Base-by-base conservation (phyloP, 441 rosid species). In the Pelargonium citronellum region DNA sequence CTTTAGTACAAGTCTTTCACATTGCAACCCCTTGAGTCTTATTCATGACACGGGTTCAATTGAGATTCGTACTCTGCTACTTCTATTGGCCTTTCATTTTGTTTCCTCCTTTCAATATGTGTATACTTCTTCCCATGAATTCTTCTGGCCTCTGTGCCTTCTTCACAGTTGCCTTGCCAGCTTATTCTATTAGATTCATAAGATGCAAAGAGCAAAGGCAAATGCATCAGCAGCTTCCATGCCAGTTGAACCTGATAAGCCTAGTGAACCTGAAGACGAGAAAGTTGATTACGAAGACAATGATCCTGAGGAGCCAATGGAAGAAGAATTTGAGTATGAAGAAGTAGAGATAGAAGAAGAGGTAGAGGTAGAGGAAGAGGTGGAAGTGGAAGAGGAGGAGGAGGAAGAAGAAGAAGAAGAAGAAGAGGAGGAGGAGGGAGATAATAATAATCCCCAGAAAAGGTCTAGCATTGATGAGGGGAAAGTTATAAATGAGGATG, bases 141-240 rank as follows among this genome's bases (percentile, higher is more conserved):
- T 87, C 91, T 91, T 89, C 88, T 86, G 88, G 97, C 91, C 82
- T 82, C 96, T 85, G 87, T 93, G 86, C 84, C 85, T 83, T 81
- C 83, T 86, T 80, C 95, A 87, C 95, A 94, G 90, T 87, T 85
- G 91, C 92, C 80, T 78, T 78, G 93, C 86, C 83, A 91, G 91
- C 94, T 73, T 91, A 79, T 81, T 86, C 84, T 82, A 77, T 82
- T 90, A 88, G 91, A 87, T 82, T 70, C 79, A 73, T 84, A 79
- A 73, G 77, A 94, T 94, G 97, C 89, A 95, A 72, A 89, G 93
- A 86, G 70, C 90, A 84, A 87, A 85, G 85, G 83, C 57, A 68
- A 80, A 66, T 79, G 79, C 83, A 80, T 80, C 87, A 24, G 86
- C 78, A 73, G 75, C 82, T 69, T 80, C 78, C 80, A 78, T 34